Percentiles rank a stretch among this genome's conserved stretches.
These are phyloP conservation scores for Rhizopus microsporus DNA, from an alignment of 371 early-diverging fungal species.

Conservation along the genomic window DNA sequence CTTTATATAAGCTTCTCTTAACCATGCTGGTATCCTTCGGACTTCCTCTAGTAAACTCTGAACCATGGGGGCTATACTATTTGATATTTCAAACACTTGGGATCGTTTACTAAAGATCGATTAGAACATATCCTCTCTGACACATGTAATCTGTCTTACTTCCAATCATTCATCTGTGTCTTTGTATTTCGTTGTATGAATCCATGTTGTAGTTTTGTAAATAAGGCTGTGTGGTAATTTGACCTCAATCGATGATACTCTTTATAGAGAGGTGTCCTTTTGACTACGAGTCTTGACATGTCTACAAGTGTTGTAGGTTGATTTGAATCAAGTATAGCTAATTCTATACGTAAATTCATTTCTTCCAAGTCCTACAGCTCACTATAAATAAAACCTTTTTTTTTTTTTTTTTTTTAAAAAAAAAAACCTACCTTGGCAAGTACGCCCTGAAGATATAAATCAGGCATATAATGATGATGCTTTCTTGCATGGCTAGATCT, in stretches of 20 bases:
- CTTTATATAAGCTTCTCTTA: slow-evolving; percentile 57
- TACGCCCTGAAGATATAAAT: slow-evolving; percentile 59
- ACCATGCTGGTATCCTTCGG: slow-evolving; percentile 43
- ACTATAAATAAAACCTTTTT: neutral
- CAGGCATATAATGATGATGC: slow-evolving; percentile 57
- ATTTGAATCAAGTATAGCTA: slow-evolving; percentile 52
- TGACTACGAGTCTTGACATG: slow-evolving; percentile 47
- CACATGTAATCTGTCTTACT: slow-evolving; percentile 9
- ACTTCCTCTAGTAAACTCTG: slow-evolving; percentile 53
- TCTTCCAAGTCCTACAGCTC: slow-evolving; percentile 35
- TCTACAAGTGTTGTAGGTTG: slow-evolving; percentile 61
- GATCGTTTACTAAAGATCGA: slow-evolving; percentile 24
- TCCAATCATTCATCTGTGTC: slow-evolving; percentile 28
- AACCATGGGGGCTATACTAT: slow-evolving; percentile 54
- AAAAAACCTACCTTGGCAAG: slow-evolving; percentile 25
- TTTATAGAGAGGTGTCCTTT: slow-evolving; percentile 55
- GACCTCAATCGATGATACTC: slow-evolving; percentile 36
- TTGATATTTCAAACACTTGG: slow-evolving; percentile 41
- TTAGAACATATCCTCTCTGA: neutral
- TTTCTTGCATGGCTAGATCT: slow-evolving; percentile 64
- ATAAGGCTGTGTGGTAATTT: slow-evolving; percentile 33
- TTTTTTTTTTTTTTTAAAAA: no score
- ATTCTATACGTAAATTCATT: slow-evolving; percentile 31
- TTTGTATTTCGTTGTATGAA: neutral
- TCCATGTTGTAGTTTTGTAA: slow-evolving; percentile 34